Evolutionary conservation across 441 rosid genomes (phyloP).

Genomic region (Pelargonium fulgidum): DNA sequence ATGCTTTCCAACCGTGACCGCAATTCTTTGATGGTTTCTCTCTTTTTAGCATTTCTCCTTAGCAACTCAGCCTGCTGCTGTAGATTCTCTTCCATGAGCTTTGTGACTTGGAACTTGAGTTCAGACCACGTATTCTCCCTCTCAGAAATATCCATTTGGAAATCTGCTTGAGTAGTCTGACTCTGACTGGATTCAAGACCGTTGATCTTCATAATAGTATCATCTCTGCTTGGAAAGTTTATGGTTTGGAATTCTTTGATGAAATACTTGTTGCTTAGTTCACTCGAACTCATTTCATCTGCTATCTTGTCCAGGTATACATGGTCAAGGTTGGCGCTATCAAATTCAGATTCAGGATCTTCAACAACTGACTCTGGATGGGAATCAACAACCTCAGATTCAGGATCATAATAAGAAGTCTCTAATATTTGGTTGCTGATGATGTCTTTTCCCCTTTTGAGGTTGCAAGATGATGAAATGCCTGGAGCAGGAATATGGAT

Average conservation of each 20-base stretch:
- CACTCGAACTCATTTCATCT: conserved; percentile 18
- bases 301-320: conserved; percentile 14
- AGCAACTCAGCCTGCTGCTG: conserved; percentile 39
- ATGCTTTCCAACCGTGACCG: conserved; percentile 27
- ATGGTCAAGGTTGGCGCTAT: background rate
- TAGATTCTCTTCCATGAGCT: conserved; percentile 40
- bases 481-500: conserved; percentile 1
- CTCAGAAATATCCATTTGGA: conserved; percentile 7
- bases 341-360: conserved; percentile 18
- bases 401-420: conserved; percentile 18
- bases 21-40: conserved; percentile 29
- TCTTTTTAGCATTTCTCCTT: conserved; percentile 44
- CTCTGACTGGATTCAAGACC: background rate
- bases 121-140: conserved; percentile 25
- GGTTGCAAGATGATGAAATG: background rate
- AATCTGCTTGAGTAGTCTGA: conserved; percentile 1
- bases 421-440: background rate
- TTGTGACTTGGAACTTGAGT: conserved; percentile 24
- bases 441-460: background rate
- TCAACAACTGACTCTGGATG: conserved; percentile 17
- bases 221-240: conserved; percentile 13
- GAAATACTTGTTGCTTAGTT: conserved; percentile 15
- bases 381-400: conserved; percentile 15
- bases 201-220: background rate
- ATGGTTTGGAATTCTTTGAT: background rate